A percentile compares a stretch with the other conserved stretches of the same genome.
phyloP scores from a whole-genome alignment of 805 yeast genomes.

The Pichia rugopelliculosa region DNA sequence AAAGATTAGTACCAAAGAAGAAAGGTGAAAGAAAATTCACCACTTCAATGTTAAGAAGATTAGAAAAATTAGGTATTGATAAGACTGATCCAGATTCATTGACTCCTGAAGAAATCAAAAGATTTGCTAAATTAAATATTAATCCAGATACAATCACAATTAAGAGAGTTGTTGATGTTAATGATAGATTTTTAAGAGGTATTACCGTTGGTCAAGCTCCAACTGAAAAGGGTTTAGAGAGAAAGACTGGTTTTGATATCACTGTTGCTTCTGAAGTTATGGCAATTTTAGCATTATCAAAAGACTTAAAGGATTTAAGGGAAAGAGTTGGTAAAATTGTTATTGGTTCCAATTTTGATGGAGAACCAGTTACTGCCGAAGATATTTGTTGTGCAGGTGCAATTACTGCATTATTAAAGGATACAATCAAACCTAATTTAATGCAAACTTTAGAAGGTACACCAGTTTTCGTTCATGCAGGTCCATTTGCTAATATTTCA shows the following conservation, averaged over 20 bases:
- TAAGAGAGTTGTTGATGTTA: conserved; percentile 81
- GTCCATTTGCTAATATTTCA: conserved; percentile 83
- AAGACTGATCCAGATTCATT: conserved; percentile 68
- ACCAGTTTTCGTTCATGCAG: conserved; percentile 82
- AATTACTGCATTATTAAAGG: conserved; percentile 70
- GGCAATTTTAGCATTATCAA: conserved; percentile 76
- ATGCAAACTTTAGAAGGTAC: conserved; percentile 89
- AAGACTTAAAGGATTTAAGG: conserved; percentile 64
- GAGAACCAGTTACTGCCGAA: conserved; percentile 74
- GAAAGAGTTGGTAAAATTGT: conserved; percentile 70
- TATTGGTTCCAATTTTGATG: conserved; percentile 58
- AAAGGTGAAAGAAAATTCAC: conserved; percentile 66
- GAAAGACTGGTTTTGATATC: conserved; percentile 75
- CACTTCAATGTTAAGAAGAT: conserved; percentile 57
- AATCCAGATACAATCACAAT: conserved; percentile 76
- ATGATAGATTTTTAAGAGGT: conserved; percentile 73
- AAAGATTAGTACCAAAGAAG: conserved; percentile 67
- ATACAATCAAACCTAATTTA: conserved; percentile 75
- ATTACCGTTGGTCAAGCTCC: conserved; percentile 77
- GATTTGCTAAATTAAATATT: conserved; percentile 64
- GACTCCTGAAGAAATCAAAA: conserved; percentile 57
- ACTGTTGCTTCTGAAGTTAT: conserved; percentile 81
- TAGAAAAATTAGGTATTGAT: conserved; percentile 58
- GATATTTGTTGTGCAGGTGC: conserved; percentile 87
- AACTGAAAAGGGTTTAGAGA: conserved; percentile 66